These are phyloP conservation scores for Quercus gilva DNA, from an alignment of 306 rosid species.

Conservation along the genomic window DNA sequence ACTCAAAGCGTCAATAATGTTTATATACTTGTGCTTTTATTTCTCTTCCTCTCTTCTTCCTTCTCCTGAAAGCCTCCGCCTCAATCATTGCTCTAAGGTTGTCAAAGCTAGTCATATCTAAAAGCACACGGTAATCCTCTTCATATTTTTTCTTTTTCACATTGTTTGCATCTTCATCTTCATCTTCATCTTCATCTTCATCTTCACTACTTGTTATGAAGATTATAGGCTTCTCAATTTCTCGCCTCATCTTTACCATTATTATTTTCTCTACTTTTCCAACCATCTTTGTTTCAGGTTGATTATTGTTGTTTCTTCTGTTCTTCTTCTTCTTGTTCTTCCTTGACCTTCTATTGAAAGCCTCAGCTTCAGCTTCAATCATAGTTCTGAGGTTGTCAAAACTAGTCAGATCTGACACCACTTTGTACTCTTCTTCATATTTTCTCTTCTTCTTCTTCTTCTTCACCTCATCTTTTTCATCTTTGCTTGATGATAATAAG, in stretches of 20 bases:
- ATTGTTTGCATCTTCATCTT: background rate
- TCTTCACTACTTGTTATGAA: background rate
- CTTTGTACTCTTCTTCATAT: background rate
- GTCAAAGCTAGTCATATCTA: slow-evolving; percentile 8
- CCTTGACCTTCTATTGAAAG: background rate
- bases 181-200: background rate
- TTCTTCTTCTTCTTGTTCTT: background rate
- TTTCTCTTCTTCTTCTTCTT: background rate
- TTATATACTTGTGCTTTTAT: background rate
- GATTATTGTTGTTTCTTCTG: background rate
- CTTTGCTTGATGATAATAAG: background rate
- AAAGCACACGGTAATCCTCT: background rate
- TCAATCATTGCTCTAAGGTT: background rate
- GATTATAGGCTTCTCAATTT: background rate
- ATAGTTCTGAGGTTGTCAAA: slow-evolving; percentile 3
- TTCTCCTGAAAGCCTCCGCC: background rate
- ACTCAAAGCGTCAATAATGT: background rate
- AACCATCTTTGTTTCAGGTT: too few species aligned
- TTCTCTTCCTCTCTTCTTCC: background rate
- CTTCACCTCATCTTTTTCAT: too few species aligned
- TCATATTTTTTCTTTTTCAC: background rate
- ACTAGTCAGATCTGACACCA: slow-evolving; percentile 4
- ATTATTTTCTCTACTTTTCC: too few species aligned
- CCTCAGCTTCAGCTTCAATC: background rate
- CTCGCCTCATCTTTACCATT: too few species aligned